Evolutionary conservation across 305 asterid species (phyloP), one percentile per base, ranked within the genome.

Genomic region (Ilex paraguariensis): DNA sequence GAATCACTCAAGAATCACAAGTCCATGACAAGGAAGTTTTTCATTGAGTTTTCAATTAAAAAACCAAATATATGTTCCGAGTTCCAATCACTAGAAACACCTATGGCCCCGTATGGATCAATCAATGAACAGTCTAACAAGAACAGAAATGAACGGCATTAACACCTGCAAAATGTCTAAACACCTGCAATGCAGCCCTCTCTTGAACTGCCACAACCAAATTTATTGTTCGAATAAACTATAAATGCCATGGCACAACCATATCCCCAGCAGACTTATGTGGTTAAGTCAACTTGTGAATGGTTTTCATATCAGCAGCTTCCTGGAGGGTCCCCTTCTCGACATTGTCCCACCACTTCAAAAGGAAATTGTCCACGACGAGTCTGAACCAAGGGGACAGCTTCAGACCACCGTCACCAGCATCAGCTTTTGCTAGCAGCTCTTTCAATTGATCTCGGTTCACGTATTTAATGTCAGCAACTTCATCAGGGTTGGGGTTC

Each of bases 271-370:
- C 52, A 46, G 52, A 13, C 16, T 10, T 7, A 10, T 1, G 15
- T 28, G 40, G 21, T 72, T 78, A 84, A 56, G 73, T 70, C 63
- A 92, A 67, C 84, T 75, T 89, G 85, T 90, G 97, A 54, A 92
- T 92, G 40, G 95, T 85, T 65, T 87, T 81, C 98, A 92, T 89
- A 79, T 92, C 97, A 12, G 69, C 79, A 4, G 81, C 92, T 61
- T 83, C 94, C 3, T 60, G 7, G 21, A 89, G 81, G 15, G 97
- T 84, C 52, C 97, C 97, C 42, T 87, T 87, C 84, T 87, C 87
- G 7, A 87, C 94, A 54, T 92, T 90, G 65, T 93, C 97, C 98
- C 98, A 93, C 98, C 98, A 93, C 82, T 90, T 85, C 85, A 81
- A 84, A 82, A 93, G 71, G 82, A 90, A 93, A 69, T 87, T 93